These are phyloP conservation scores for Fusarium albidum DNA, from an alignment of 2,329 filamentous ascomycete genomes.

Conservation along the genomic window DNA sequence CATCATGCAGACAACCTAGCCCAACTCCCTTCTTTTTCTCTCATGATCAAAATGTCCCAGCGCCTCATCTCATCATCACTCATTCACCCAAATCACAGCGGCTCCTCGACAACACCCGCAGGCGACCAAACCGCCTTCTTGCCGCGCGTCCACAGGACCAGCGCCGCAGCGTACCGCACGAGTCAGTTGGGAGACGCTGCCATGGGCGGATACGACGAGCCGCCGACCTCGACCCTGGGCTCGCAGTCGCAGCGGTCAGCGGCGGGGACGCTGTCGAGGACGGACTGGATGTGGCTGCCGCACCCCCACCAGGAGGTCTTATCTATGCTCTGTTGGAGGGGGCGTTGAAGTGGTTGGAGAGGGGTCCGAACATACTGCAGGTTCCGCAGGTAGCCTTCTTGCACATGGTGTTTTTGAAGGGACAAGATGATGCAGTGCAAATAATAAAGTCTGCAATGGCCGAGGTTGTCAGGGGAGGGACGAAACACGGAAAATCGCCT, in stretches of 20 bases:
- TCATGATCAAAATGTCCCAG: constrained; percentile 7
- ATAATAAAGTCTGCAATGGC: background rate
- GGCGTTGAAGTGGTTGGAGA: too few species aligned
- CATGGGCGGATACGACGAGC: constrained; percentile 72
- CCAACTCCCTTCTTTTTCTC: background rate
- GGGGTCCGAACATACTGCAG: constrained; percentile 71
- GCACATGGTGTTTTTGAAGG: constrained; percentile 67
- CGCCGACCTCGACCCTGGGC: constrained; percentile 68
- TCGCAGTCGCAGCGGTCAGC: constrained; percentile 71
- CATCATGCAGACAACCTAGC: background rate
- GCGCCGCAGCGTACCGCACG: constrained; percentile 38
- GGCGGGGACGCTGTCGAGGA: constrained; percentile 67
- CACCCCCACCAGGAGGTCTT: constrained; percentile 68
- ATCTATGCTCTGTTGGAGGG: too few species aligned
- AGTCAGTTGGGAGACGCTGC: constrained; percentile 55
- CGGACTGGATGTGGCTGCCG: constrained; percentile 66
- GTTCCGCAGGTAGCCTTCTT: constrained; percentile 68
- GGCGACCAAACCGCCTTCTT: constrained; percentile 42
- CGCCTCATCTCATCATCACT: background rate
- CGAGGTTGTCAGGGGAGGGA: too few species aligned
- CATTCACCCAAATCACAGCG: constrained; percentile 20
- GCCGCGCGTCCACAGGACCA: constrained; percentile 42
- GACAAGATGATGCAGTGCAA: background rate
- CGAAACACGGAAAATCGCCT: background rate
- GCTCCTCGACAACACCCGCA: constrained; percentile 43